These are phyloP conservation scores for Xylaria sp. DNA, from an alignment of 2,329 filamentous ascomycete species.

Conservation along the genomic window DNA sequence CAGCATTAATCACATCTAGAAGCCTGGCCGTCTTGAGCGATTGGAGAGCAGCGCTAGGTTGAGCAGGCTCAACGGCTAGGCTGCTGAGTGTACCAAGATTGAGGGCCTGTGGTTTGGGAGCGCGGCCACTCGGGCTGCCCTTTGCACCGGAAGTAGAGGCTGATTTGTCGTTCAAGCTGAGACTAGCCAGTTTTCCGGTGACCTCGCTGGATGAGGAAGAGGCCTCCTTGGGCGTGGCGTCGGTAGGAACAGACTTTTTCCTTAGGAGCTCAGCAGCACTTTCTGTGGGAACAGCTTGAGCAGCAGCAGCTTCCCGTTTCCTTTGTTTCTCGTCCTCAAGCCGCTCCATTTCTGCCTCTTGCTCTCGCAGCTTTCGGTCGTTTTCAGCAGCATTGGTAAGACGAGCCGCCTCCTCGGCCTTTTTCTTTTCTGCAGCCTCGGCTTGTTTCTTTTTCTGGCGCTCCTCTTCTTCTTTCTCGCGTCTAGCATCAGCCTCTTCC, in stretches of 20 bases:
- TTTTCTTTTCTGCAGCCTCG: slow-evolving; percentile 53
- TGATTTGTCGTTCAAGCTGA: slow-evolving; percentile 59
- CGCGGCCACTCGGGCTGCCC: slow-evolving; percentile 60
- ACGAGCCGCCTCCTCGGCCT: slow-evolving; percentile 50
- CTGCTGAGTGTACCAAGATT: slow-evolving; percentile 84
- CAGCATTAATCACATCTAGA: slow-evolving; percentile 76
- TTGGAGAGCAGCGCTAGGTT: slow-evolving; percentile 92
- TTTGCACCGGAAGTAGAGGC: slow-evolving; percentile 56
- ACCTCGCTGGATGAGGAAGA: slow-evolving; percentile 48
- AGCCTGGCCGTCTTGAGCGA: slow-evolving; percentile 91
- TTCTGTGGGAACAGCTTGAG: slow-evolving; percentile 50
- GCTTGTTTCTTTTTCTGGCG: slow-evolving; percentile 47
- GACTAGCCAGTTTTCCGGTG: slow-evolving; percentile 56
- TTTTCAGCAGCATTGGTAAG: slow-evolving; percentile 59
- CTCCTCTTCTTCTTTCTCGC: slow-evolving; percentile 56
- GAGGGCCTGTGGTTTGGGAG: slow-evolving; percentile 80
- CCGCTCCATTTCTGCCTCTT: slow-evolving; percentile 74
- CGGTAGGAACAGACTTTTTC: slow-evolving; percentile 41
- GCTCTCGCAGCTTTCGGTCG: slow-evolving; percentile 71
- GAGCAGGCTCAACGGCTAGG: slow-evolving; percentile 85
- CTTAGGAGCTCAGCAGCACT: slow-evolving; percentile 57
- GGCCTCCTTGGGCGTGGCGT: slow-evolving; percentile 51
- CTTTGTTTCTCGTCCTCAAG: slow-evolving; percentile 73
- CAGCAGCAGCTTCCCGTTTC: slow-evolving; percentile 56
- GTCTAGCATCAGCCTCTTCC: slow-evolving; percentile 60